These are phyloP conservation scores for Neofusicoccum parvum DNA, from an alignment of 2,329 filamentous ascomycete species.

Conservation along the genomic window DNA sequence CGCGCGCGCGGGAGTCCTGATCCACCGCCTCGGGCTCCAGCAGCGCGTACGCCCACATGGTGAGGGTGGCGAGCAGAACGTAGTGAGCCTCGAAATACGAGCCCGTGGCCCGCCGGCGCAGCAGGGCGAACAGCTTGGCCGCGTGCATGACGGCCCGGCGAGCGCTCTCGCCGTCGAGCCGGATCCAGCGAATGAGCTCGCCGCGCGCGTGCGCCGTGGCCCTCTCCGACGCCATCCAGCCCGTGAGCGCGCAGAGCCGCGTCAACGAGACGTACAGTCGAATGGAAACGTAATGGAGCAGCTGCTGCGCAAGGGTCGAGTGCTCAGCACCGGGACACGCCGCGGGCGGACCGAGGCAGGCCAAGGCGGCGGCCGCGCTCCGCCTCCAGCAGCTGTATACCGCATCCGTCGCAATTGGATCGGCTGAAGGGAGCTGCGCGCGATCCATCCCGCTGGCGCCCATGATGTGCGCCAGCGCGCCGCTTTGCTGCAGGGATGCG, in stretches of 20 bases:
- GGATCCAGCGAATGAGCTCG: not conserved
- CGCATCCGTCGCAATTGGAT: not conserved
- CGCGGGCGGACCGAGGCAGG: not conserved
- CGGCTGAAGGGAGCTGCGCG: conserved; percentile 6
- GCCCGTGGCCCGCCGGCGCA: not conserved
- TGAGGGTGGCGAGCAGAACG: conserved; percentile 3
- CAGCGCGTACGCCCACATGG: not conserved
- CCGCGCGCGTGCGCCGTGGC: not conserved
- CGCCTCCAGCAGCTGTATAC: not conserved
- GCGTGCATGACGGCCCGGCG: conserved; percentile 11
- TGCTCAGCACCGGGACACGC: not conserved
- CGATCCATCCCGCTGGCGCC: not conserved
- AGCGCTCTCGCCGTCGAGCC: not conserved
- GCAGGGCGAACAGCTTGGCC: not conserved
- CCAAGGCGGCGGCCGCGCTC: not conserved
- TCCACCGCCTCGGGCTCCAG: conserved; percentile 4
- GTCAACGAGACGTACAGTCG: not conserved
- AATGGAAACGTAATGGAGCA: conserved; percentile 2
- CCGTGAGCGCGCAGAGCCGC: conserved; percentile 5
- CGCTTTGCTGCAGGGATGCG: conserved; percentile 5
- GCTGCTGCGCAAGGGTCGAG: not conserved
- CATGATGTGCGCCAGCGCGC: not conserved
- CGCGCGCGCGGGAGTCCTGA: not conserved
- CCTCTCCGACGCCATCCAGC: conserved; percentile 1
- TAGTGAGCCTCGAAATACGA: not conserved